These are phyloP conservation scores for Colletotrichum sp. DNA, from an alignment of 2,329 filamentous ascomycete species.

Conservation along the genomic window DNA sequence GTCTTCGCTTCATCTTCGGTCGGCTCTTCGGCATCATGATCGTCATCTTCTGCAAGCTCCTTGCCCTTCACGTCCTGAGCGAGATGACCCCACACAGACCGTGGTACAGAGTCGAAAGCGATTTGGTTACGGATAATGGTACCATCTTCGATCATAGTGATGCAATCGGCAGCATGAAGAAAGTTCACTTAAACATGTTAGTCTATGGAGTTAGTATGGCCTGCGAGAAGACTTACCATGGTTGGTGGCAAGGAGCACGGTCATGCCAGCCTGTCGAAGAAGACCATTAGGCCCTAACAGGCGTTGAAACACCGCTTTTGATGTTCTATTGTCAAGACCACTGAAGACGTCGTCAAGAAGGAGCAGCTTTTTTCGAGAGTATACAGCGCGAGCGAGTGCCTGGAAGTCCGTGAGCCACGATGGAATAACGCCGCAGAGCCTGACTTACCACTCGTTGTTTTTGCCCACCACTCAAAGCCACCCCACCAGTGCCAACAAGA, in stretches of 20 bases:
- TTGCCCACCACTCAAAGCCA: constrained; percentile 49
- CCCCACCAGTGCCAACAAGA: constrained; percentile 44
- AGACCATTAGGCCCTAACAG: constrained; percentile 47
- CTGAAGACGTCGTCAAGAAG: constrained; percentile 54
- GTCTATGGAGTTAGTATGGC: not conserved
- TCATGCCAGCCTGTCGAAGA: constrained; percentile 38
- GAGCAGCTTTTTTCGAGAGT: constrained; percentile 40
- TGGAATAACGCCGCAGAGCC: not conserved
- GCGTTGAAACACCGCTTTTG: constrained; percentile 43
- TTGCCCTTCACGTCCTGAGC: constrained; percentile 5
- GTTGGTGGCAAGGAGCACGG: constrained; percentile 49
- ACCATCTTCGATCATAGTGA: constrained; percentile 29
- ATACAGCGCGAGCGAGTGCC: constrained; percentile 52
- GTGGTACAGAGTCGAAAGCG: constrained; percentile 22
- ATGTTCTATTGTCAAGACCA: constrained; percentile 49
- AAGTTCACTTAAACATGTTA: constrained; percentile 25
- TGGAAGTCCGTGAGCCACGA: constrained; percentile 19
- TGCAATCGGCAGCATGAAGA: constrained; percentile 25
- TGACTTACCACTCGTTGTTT: constrained; percentile 42
- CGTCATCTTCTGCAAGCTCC: not conserved
- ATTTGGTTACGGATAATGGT: constrained; percentile 28
- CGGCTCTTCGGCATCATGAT: not conserved
- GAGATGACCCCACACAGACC: constrained; percentile 22
- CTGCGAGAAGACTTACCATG: constrained; percentile 27
- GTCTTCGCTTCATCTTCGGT: not conserved